phyloP scores from a whole-genome alignment of 2,329 filamentous ascomycete genomes.

The Arthroderma uncinatum region DNA sequence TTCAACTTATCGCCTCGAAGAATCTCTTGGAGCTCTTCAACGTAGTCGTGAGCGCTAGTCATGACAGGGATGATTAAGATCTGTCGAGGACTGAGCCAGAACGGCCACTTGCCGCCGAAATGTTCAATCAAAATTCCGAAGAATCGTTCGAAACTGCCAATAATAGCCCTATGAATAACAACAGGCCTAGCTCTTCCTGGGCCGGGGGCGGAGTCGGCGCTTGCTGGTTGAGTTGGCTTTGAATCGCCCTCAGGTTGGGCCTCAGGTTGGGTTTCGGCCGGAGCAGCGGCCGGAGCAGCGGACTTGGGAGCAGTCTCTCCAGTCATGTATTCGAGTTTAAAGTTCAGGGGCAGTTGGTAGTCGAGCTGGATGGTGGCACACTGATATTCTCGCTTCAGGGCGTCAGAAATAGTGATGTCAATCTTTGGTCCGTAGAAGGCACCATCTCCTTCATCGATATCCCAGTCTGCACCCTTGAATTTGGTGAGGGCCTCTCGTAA shows the following conservation, averaged over 20 bases:
- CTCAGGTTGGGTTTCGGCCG: slow-evolving; percentile 21
- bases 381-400: slow-evolving; percentile 71
- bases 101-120: slow-evolving; percentile 43
- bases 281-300: slow-evolving; percentile 23
- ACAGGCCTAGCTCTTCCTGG: slow-evolving; percentile 40
- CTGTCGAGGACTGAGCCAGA: slow-evolving; percentile 43
- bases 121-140: slow-evolving; percentile 42
- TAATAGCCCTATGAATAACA: slow-evolving; percentile 42
- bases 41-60: slow-evolving; percentile 40
- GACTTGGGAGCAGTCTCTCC: slow-evolving; percentile 47
- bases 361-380: slow-evolving; percentile 92
- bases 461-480: slow-evolving; percentile 69
- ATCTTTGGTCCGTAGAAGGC: slow-evolving; percentile 99
- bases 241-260: slow-evolving; percentile 33
- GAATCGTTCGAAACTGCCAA: slow-evolving; percentile 43
- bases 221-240: slow-evolving; percentile 29
- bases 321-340: slow-evolving; percentile 77
- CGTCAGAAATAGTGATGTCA: slow-evolving; percentile 87
- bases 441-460: slow-evolving; percentile 85
- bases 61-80: slow-evolving; percentile 42
- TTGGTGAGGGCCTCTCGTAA: slow-evolving; percentile 67
- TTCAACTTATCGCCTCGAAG: slow-evolving; percentile 37
- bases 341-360: slow-evolving; percentile 75
- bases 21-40: slow-evolving; percentile 36
- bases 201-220: slow-evolving; percentile 26